phyloP scores from a whole-genome alignment of 2,329 filamentous ascomycete genomes.

The Spiromastix sp. region DNA sequence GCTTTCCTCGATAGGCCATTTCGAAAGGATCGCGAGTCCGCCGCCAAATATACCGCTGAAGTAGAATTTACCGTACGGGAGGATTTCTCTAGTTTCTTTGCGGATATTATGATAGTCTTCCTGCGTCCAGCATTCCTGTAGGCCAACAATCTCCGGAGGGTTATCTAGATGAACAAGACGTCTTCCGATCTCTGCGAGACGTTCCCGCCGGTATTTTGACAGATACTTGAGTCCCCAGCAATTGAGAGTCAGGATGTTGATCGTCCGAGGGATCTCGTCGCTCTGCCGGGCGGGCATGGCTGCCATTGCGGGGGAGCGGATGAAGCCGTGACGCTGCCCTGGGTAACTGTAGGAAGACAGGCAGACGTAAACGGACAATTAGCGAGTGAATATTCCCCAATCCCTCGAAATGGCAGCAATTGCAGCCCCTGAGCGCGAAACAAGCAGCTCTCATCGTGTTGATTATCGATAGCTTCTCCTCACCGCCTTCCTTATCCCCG shows the following conservation, averaged over 20 bases:
- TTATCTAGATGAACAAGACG: conserved; percentile 61
- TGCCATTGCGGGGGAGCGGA: not conserved
- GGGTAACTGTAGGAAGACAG: too few species aligned
- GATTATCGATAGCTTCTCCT: too few species aligned
- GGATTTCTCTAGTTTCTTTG: conserved; percentile 56
- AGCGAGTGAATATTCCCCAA: too few species aligned
- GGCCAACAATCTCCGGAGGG: conserved; percentile 71
- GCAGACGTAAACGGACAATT: too few species aligned
- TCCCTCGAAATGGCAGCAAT: too few species aligned
- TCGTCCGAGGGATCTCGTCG: conserved; percentile 36
- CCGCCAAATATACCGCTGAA: conserved; percentile 79
- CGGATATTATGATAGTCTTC: conserved; percentile 74
- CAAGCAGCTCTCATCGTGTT: too few species aligned
- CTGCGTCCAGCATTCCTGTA: conserved; percentile 92
- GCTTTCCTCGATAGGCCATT: conserved; percentile 87
- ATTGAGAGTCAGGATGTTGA: conserved; percentile 82
- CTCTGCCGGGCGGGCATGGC: conserved; percentile 9
- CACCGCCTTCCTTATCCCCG: conserved; percentile 16
- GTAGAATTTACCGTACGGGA: conserved; percentile 92
- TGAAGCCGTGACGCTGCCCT: too few species aligned
- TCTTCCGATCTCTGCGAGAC: conserved; percentile 73
- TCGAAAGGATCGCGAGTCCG: conserved; percentile 77
- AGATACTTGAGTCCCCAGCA: conserved; percentile 94
- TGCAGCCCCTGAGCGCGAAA: too few species aligned
- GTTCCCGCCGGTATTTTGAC: conserved; percentile 64